A percentile compares a stretch with the other conserved stretches of the same genome.
Evolutionary conservation across 768 basidiomycete species (phyloP).

Genomic region (Pleurotus cornucopiae): DNA sequence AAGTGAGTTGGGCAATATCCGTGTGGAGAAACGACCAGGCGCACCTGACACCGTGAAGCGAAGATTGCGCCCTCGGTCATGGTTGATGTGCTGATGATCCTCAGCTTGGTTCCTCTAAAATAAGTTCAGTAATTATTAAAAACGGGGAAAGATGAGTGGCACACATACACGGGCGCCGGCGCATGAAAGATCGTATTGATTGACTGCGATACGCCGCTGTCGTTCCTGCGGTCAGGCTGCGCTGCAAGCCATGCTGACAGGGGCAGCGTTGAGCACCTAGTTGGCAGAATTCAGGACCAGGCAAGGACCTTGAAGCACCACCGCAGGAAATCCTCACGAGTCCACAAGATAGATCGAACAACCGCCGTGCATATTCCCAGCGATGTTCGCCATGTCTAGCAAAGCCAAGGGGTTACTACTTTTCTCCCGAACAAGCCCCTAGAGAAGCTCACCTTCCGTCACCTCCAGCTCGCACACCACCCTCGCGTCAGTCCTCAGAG

Average conservation of each 20-base stretch:
- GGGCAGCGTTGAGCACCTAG: constrained; percentile 40
- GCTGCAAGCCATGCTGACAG: constrained; percentile 33
- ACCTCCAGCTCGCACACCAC: constrained; percentile 6
- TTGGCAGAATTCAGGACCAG: neutral
- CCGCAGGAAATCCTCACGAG: constrained; percentile 29
- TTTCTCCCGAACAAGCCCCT: neutral
- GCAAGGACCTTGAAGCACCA: neutral
- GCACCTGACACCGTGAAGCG: constrained; percentile 40
- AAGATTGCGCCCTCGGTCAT: constrained; percentile 37
- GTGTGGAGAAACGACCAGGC: constrained; percentile 9
- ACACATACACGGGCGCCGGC: constrained; percentile 31
- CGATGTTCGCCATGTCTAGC: constrained; percentile 53
- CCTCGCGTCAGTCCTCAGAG: neutral
- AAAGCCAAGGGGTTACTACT: neutral
- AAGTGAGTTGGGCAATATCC: neutral
- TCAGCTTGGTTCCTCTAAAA: constrained; percentile 36
- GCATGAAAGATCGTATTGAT: constrained; percentile 50
- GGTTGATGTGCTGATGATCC: constrained; percentile 37
- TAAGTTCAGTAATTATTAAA: neutral
- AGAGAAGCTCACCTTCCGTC: neutral
- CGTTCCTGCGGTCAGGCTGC: constrained; percentile 31
- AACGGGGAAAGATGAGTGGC: constrained; percentile 13
- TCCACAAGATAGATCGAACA: constrained; percentile 56
- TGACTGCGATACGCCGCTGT: constrained; percentile 44
- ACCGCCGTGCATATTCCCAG: constrained; percentile 48